phyloP scores from a whole-genome alignment of 306 rosid genomes.

The Ammopiptanthus mongolicus region DNA sequence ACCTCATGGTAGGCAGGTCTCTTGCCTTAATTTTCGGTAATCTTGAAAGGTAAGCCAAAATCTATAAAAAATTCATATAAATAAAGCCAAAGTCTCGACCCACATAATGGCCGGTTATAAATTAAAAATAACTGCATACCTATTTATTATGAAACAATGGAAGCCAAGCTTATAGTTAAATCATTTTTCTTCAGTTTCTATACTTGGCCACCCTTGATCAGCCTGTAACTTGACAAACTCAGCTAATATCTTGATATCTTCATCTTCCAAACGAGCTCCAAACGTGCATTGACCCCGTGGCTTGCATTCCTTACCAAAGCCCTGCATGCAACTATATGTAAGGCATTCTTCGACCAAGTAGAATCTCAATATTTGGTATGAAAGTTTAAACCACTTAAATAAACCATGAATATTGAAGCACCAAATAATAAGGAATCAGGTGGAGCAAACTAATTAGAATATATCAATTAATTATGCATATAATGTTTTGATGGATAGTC shows the following conservation, averaged over 20 bases:
- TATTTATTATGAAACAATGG: neutral
- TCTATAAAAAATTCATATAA: neutral
- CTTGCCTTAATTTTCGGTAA: neutral
- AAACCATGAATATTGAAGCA: conserved; percentile 1
- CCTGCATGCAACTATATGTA: conserved; percentile 36
- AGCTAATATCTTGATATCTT: conserved; percentile 77
- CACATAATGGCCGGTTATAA: neutral
- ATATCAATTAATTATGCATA: neutral
- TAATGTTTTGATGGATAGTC: neutral
- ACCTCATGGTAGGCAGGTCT: neutral
- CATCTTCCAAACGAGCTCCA: conserved; percentile 86
- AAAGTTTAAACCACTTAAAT: conserved; percentile 6
- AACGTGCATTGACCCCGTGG: conserved; percentile 97
- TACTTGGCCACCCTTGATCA: conserved; percentile 78
- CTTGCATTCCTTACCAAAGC: conserved; percentile 78
- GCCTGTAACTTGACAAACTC: conserved; percentile 85
- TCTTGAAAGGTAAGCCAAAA: neutral
- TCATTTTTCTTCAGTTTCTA: conserved; percentile 34
- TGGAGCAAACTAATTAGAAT: neutral
- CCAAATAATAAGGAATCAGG: neutral
- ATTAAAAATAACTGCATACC: neutral
- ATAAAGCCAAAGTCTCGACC: neutral
- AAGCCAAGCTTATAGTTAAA: neutral
- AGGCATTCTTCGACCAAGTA: neutral
- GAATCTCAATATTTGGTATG: neutral